A percentile compares a stretch with the other conserved stretches of the same genome.
Conservation (phyloP, 2,329 filamentous ascomycete species). For the Trichoderma asperellum region DNA sequence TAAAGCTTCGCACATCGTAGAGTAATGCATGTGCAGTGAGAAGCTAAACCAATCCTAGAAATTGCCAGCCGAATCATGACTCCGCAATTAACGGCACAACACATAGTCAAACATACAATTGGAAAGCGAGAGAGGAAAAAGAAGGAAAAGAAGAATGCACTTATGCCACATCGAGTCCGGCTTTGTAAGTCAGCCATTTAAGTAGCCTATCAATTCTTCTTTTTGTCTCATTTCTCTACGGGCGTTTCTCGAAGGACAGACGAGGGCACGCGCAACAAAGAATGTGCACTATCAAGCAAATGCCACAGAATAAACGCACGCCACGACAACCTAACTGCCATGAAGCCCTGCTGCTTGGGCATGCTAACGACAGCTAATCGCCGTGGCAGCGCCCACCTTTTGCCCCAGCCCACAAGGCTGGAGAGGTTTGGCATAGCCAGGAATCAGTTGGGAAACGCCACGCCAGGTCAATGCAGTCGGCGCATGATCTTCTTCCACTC, state of each 20-base stretch:
- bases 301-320: background rate
- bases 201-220: background rate
- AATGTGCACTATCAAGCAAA: background rate
- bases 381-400: background rate
- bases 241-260: background rate
- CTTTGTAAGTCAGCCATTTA: background rate
- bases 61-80: background rate
- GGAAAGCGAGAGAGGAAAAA: background rate
- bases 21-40: background rate
- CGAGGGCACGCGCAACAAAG: background rate
- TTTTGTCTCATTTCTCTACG: background rate
- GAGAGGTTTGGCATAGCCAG: background rate
- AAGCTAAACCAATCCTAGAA: background rate
- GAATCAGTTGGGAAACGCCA: background rate
- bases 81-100: background rate
- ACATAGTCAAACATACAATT: background rate
- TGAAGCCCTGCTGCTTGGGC: background rate
- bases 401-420: background rate
- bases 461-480: slow-evolving; percentile 2
- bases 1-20: background rate
- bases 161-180: background rate
- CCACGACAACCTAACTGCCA: background rate
- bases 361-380: slow-evolving; percentile 1
- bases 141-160: background rate
- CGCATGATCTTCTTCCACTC: slow-evolving; percentile 19